Base-by-base conservation (phyloP, 495 filamentous ascomycete species). In the Talaromyces thailandensis region DNA sequence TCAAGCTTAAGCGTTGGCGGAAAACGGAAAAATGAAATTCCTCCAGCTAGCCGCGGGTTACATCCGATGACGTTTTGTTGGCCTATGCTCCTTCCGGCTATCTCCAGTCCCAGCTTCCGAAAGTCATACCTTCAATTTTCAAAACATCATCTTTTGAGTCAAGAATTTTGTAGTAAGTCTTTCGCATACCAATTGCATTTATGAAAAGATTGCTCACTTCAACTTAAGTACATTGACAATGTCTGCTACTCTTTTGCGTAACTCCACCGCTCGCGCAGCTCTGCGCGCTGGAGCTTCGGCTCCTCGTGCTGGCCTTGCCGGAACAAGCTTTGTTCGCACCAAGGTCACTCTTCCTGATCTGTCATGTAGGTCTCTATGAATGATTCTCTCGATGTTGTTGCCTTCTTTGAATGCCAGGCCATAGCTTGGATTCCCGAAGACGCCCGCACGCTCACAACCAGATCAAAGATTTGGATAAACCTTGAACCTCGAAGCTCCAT, bases 341-440 rank as follows among this genome's bases (percentile, higher is more conserved):
- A 98, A 97, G 80, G 93, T 90, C 51, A 96, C 91, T 25, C 86
- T 98, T 26, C 94, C 94, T 32, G 93, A 96, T 71, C 86, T 98
- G n/a, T 75, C 89, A 66, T 98, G 92, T 96, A 84, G 65, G 88
- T 75, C 12, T 21, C 26, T 11, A 23, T 57, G 51, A 45, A 18
- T 32, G 43, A 53, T 11, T 16, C 53, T 40, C 6, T 16, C n/a
- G n/a, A 6, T 28, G 25, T 31, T 14, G 16, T 12, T 16, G 14
- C 3, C 16, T 40, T 40, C 4, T 14, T 16, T 40, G 35, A 4
- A 16, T 40, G 35, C 35, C 35, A 40, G 32, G 35, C 35, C 35
- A 40, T n/a, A 16, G 12, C 35, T 40, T 40, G 35, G 3, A 14
- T 40, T 16, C 35, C 35, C 35, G 35, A 5, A 16, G 35, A 12